phyloP scores from a whole-genome alignment of 108 stramenopile species.

The Aurantiochytrium sp. region DNA sequence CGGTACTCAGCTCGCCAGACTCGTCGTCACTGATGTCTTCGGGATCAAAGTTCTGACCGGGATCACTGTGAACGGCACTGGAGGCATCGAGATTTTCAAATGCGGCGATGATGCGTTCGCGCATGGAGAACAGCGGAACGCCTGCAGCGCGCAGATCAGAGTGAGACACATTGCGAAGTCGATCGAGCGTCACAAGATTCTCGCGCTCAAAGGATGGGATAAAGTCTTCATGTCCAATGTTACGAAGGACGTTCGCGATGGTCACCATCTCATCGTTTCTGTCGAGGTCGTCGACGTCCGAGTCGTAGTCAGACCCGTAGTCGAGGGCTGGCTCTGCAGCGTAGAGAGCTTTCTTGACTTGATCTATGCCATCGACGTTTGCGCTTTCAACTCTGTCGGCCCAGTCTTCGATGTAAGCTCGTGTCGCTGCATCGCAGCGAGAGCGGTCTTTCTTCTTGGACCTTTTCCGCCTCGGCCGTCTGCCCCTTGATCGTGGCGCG shows the following conservation, averaged over 20 bases:
- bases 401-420: neutral
- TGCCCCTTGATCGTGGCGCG: too few species aligned
- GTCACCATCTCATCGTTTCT: too few species aligned
- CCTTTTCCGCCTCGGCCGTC: too few species aligned
- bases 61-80: neutral
- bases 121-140: neutral
- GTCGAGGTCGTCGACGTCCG: neutral
- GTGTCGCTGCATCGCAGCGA: neutral
- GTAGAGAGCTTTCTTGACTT: neutral
- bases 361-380: neutral
- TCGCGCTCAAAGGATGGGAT: too few species aligned
- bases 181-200: neutral
- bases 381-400: neutral
- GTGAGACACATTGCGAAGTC: neutral
- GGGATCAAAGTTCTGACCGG: neutral
- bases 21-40: neutral
- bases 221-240: too few species aligned
- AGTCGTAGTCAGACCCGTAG: neutral
- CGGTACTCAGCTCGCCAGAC: neutral
- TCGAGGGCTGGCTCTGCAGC: neutral
- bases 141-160: neutral
- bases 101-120: neutral
- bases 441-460: too few species aligned
- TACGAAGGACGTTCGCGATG: too few species aligned
- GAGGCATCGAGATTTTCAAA: neutral